Evolutionary conservation across 2,329 filamentous ascomycete genomes (phyloP), one percentile per base, ranked within the genome.

Genomic region (Beauveria rudraprayagi): DNA sequence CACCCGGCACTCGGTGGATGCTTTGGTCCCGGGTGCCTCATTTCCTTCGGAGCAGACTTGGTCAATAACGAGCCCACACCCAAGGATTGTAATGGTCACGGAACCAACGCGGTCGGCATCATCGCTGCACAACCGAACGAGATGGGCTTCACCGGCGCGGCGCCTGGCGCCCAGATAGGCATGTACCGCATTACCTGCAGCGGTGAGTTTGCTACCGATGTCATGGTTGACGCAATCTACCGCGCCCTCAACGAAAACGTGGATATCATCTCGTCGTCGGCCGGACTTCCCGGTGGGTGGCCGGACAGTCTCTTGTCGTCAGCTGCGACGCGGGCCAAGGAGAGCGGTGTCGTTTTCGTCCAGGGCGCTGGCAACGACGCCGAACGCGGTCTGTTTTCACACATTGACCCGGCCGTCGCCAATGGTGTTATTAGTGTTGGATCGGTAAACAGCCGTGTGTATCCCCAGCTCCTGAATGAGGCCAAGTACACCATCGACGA

Each of bases 1-100:
- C 78, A 80, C 61, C 75, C 76, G 24, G 75, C 77, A 24, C 73
- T 80, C 3, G 78, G 78, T 16, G 77, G 77, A 6, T 76, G 78
- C 56, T 80, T 79, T 63, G 79, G 79, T 3, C 65, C 70, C 9
- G 77, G 77, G 0, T 80, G 72, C 63, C 71, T 79, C 14, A 74
- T 82, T 9, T 70, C 72, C 6, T 71, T 70, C 59, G 79, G 79
- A 2, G 72, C 70, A 34, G 78, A 80, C 46, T 68, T 80, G 54
- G 72, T 77, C 3, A 77, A 77, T 10, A 75, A 79, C 60, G 57
- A 53, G 10, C 69, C 63, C 34, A 68, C 68, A 19, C 76, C 77
- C 2, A 73, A 72, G 43, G 70, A 71, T 56, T 75, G 74, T 60
- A 63, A 66, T 5, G 77, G 76, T 5, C 77, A 80, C 64, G 77